Percentiles rank a stretch among this genome's conserved stretches.
Evolutionary conservation across 208 protist species (phyloP).

Genomic region (Ichthyophonus hoferi): DNA sequence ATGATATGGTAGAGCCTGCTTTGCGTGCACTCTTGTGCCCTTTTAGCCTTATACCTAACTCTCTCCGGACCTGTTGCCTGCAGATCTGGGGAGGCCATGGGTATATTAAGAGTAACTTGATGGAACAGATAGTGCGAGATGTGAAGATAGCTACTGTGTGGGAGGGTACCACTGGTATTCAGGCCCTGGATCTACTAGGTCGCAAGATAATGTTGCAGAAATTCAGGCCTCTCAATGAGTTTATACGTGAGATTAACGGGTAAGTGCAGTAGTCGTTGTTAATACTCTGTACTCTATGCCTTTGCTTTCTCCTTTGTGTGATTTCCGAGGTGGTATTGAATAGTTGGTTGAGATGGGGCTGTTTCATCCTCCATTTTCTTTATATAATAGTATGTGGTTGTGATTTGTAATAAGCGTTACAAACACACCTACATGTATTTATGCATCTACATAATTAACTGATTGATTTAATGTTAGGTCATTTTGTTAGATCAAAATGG

Average conservation of each 20-base stretch:
- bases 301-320: no score
- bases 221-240: slow-evolving; percentile 1
- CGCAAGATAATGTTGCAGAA: slow-evolving; percentile 71
- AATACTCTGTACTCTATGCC: no score
- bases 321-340: neutral
- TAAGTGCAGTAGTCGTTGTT: neutral
- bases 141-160: slow-evolving; percentile 63
- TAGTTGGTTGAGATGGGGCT: no score
- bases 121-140: slow-evolving; percentile 59
- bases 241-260: neutral
- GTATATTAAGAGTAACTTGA: slow-evolving; percentile 49
- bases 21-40: slow-evolving; percentile 43
- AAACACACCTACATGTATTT: no score
- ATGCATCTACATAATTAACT: no score
- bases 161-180: slow-evolving; percentile 73
- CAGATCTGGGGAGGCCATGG: slow-evolving; percentile 67
- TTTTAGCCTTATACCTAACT: slow-evolving; percentile 54
- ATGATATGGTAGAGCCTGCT: no score
- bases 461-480: no score
- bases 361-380: no score
- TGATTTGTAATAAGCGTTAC: neutral
- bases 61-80: slow-evolving; percentile 73
- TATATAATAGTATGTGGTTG: no score
- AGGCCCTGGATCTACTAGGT: slow-evolving; percentile 76
- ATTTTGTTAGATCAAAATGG: no score